phyloP scores from a whole-genome alignment of 2,329 filamentous ascomycete genomes.

The Orbilia blumenaviensis region DNA sequence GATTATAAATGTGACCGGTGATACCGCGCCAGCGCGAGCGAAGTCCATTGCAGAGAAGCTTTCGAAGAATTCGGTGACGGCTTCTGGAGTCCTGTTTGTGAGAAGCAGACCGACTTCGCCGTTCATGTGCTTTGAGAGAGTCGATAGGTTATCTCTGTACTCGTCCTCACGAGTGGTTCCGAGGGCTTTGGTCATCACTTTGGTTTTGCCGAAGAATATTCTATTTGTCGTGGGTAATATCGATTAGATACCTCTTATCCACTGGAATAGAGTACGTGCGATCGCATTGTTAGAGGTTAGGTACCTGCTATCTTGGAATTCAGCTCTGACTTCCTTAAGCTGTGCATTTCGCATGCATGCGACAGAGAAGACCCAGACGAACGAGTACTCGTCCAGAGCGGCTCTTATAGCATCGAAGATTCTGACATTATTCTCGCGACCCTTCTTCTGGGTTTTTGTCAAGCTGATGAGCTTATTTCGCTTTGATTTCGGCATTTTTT shows the following conservation, averaged over 20 bases:
- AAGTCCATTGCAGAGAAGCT: constrained; percentile 81
- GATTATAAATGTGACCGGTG: constrained; percentile 78
- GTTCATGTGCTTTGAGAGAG: constrained; percentile 76
- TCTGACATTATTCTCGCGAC: constrained; percentile 85
- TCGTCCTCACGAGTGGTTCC: constrained; percentile 80
- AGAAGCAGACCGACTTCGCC: constrained; percentile 91
- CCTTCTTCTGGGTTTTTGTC: constrained; percentile 91
- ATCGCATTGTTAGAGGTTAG: constrained; percentile 55
- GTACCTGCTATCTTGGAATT: constrained; percentile 85
- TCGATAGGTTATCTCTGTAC: constrained; percentile 62
- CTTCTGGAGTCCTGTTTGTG: constrained; percentile 76
- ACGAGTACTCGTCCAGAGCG: constrained; percentile 82
- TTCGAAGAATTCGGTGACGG: constrained; percentile 77
- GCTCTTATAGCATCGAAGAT: constrained; percentile 90
- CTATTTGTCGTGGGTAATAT: constrained; percentile 63
- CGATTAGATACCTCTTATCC: constrained; percentile 76
- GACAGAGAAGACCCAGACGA: constrained; percentile 91
- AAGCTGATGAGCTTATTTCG: constrained; percentile 88
- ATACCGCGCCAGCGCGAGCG: constrained; percentile 82
- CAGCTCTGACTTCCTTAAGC: constrained; percentile 85
- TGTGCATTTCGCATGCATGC: constrained; percentile 99
- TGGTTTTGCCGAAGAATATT: constrained; percentile 98
- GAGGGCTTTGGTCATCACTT: constrained; percentile 96
- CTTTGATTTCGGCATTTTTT: constrained; percentile 92
- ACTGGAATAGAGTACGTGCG: constrained; percentile 24